Conservation (phyloP, 1,284 basidiomycete genomes). For the Amylostereum areolatum region DNA sequence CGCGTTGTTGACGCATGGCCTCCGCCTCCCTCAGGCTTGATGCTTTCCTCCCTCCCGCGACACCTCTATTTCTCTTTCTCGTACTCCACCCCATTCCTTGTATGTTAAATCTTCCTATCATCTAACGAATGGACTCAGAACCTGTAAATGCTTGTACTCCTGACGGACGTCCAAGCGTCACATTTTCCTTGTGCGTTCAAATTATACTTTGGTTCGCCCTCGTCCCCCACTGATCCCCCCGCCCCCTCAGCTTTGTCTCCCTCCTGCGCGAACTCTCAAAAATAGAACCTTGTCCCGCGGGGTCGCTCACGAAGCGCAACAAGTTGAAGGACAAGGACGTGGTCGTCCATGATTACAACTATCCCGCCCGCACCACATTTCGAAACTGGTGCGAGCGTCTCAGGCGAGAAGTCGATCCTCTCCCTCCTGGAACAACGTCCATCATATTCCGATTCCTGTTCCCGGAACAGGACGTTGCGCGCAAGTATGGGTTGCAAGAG, state of each 20-base stretch:
- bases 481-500: constrained; percentile 76
- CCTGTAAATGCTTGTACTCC: not conserved
- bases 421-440: constrained; percentile 42
- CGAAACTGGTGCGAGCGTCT: constrained; percentile 42
- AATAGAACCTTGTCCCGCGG: constrained; percentile 18
- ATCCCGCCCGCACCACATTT: constrained; percentile 35
- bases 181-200: not conserved
- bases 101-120: not conserved
- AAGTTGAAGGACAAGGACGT: constrained; percentile 12
- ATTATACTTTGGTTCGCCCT: not conserved
- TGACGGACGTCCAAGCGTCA: not conserved
- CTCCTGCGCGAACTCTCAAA: constrained; percentile 38
- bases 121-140: not conserved
- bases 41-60: not conserved
- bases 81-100: not conserved
- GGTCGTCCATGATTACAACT: constrained; percentile 16
- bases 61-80: not conserved
- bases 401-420: constrained; percentile 33
- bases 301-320: not conserved
- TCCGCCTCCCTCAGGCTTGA: not conserved
- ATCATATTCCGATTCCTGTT: constrained; percentile 72
- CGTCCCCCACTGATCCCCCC: not conserved
- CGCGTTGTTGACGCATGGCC: not conserved
- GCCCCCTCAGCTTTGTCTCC: constrained; percentile 34
- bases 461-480: constrained; percentile 66